Conservation (phyloP, 345 rosid species). For the Lepidium africanum region DNA sequence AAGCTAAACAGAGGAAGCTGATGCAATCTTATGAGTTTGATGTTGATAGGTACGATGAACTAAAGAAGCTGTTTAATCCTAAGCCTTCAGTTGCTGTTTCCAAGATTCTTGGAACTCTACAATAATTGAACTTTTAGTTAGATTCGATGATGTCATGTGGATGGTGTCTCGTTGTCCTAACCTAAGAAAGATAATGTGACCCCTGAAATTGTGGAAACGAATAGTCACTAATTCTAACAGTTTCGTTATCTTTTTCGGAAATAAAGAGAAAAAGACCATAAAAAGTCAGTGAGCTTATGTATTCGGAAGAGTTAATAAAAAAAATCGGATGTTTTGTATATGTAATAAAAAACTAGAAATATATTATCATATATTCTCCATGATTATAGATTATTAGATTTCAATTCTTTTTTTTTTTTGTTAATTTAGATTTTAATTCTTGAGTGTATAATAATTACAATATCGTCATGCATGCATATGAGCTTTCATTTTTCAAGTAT, state of each 20-base stretch:
- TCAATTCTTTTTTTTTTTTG: no score
- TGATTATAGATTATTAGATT: no score
- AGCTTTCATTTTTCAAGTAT: background rate
- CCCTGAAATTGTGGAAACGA: background rate
- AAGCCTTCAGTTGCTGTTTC: slow-evolving; percentile 13
- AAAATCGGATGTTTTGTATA: background rate
- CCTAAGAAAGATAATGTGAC: slow-evolving; percentile 1
- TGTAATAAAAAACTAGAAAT: background rate
- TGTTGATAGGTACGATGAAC: slow-evolving; percentile 48
- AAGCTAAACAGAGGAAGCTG: slow-evolving; percentile 53
- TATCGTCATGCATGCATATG: background rate
- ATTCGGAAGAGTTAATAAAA: slow-evolving; percentile 5
- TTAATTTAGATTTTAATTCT: background rate
- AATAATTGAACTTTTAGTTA: background rate
- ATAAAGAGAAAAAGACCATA: background rate
- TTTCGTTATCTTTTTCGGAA: background rate
- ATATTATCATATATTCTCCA: background rate
- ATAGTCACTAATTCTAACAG: background rate
- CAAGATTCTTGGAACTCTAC: slow-evolving; percentile 21
- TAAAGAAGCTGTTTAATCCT: slow-evolving; percentile 34
- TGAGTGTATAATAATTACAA: background rate
- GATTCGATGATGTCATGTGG: background rate
- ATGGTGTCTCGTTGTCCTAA: slow-evolving; percentile 11
- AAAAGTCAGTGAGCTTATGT: slow-evolving; percentile 8
- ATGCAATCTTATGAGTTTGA: slow-evolving; percentile 46